Evolutionary conservation across 176 grass and related monocot genomes (phyloP), one percentile per base, ranked within the genome.

Genomic region (Bolboschoenus planiculmis): DNA sequence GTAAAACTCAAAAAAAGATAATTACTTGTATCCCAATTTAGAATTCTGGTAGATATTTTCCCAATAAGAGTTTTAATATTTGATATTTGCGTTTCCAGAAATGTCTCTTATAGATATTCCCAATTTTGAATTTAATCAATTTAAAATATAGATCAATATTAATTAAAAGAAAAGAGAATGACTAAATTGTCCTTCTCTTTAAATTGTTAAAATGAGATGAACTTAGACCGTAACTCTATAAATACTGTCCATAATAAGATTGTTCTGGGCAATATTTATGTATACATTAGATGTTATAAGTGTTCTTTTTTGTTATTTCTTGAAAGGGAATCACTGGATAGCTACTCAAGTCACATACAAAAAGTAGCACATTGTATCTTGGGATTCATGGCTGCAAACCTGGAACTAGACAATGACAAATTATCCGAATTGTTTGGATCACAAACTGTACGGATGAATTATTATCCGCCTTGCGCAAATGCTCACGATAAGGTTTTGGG

Each of bases 391-490:
- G 85, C 85, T 6, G 73, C 46, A 39, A 90, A 85, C n/a, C 70
- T 90, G 59, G 56, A 80, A 33, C 10, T 75, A 78, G 62, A 81
- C 37, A 31, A 4, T 0, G 68, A 84, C n/a, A 61, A 82, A 29
- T 13, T 88, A 74, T 73, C 0, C 0, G 85, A 91, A 61, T 67
- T 89, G 55, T 86, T 78, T 34, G 65, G 24, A 2, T 56, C 73
- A 10, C 92, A 91, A 83, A 9, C 27, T 48, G 27, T 86, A 4
- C 60, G 87, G 21, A 87, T 94, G 36, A 87, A 88, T 65, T 94
- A 91, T 59, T 94, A 94, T 40, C 92, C 92, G 61, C 87, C 81
- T 50, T 94, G 89, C 40, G 14, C 4, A 29, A 70, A 88, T 6
- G 74, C 65, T 33, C 36, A 87, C 0, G 58, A 90, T 30, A 91